Percentiles rank a stretch among this genome's conserved stretches.
Evolutionary conservation across 148 eudicot genomes (phyloP).

Genomic region (Heliamphora exappendiculata): DNA sequence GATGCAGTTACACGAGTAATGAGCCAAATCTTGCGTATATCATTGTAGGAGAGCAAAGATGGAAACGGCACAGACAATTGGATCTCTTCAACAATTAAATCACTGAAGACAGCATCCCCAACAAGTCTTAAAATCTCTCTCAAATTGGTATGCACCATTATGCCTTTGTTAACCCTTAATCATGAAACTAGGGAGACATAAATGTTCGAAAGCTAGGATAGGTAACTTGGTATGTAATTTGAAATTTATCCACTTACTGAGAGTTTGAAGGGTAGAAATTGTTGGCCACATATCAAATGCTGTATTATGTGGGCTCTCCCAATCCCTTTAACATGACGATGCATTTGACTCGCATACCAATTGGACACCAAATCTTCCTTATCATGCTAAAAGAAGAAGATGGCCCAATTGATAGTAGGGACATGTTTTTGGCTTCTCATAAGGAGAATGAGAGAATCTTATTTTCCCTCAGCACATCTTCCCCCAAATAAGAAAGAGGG

Average conservation of each 20-base stretch:
- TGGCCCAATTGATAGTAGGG: too few relatives aligned
- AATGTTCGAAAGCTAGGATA: neutral
- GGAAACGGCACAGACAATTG: slow-evolving; percentile 44
- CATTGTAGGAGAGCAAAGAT: slow-evolving; percentile 56
- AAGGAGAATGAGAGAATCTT: too few relatives aligned
- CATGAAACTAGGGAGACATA: neutral
- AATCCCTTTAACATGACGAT: too few relatives aligned
- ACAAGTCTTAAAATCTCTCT: slow-evolving; percentile 82
- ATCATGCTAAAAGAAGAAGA: too few relatives aligned
- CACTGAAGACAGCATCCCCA: slow-evolving; percentile 82
- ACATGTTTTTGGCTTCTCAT: too few relatives aligned
- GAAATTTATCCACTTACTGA: neutral
- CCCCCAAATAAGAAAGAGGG: too few relatives aligned
- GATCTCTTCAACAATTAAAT: slow-evolving; percentile 53
- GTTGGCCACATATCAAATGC: neutral
- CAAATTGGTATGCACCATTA: slow-evolving; percentile 49
- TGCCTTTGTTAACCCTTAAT: neutral
- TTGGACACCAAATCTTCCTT: too few relatives aligned
- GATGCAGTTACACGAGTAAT: neutral
- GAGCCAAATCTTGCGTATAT: neutral
- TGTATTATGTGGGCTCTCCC: too few relatives aligned
- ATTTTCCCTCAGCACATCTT: too few relatives aligned
- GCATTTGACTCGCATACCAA: too few relatives aligned
- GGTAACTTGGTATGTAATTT: neutral
- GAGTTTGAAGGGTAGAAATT: neutral